phyloP scores from a whole-genome alignment of 345 rosid species.

The Salix koriyanagi region DNA sequence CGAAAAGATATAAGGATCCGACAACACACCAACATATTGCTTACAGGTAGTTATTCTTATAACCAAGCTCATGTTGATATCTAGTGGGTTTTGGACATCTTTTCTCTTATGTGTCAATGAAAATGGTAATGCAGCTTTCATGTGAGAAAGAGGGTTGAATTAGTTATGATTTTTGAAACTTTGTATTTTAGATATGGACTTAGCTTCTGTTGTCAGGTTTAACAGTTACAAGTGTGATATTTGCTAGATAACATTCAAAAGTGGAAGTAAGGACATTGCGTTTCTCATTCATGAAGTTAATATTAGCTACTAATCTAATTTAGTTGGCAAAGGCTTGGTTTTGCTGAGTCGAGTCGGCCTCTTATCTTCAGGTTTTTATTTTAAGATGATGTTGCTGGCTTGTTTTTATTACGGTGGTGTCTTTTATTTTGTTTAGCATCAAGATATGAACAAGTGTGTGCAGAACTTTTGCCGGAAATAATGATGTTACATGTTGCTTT shows the following conservation, averaged over 20 bases:
- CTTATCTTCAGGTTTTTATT: not conserved
- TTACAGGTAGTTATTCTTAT: conserved; percentile 54
- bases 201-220: not conserved
- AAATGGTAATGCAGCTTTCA: not conserved
- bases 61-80: not conserved
- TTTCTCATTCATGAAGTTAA: not conserved
- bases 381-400: not conserved
- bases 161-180: not conserved
- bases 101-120: not conserved
- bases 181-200: not conserved
- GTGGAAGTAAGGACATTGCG: not conserved
- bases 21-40: conserved; percentile 79
- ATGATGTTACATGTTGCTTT: not conserved
- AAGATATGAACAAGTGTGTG: not conserved
- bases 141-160: not conserved
- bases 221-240: not conserved
- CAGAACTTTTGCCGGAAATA: not conserved
- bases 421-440: not conserved
- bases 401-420: not conserved
- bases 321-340: not conserved
- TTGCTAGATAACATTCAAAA: not conserved
- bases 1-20: conserved; percentile 78
- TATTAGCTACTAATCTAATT: not conserved
- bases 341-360: not conserved
- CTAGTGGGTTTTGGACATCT: not conserved